Evolutionary conservation across 2,329 filamentous ascomycete species (phyloP).

Genomic region (Trichophyton equinum): DNA sequence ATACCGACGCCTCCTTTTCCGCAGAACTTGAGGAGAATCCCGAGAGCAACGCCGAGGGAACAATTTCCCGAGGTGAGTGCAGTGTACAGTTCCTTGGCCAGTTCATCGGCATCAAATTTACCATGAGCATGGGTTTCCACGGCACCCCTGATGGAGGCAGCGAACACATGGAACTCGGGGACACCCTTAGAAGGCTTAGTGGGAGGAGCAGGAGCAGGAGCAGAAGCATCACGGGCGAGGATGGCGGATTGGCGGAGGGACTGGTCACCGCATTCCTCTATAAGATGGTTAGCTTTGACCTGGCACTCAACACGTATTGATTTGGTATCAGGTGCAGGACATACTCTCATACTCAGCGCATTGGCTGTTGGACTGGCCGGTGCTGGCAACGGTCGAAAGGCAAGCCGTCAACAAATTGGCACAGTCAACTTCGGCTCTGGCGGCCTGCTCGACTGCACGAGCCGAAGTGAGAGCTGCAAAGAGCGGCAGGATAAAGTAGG

Average conservation of each 20-base stretch:
- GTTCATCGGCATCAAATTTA: background rate
- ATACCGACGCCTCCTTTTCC: background rate
- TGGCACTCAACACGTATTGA: no score
- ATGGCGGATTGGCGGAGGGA: no score
- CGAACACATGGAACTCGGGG: background rate
- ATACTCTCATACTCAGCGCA: background rate
- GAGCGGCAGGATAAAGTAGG: background rate
- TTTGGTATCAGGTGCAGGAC: background rate
- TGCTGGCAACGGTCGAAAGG: no score
- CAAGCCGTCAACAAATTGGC: no score
- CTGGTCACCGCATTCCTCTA: no score
- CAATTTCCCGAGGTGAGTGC: background rate
- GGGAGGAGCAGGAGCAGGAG: no score
- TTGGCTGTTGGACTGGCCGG: background rate
- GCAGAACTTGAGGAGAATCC: background rate
- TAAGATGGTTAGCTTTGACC: background rate
- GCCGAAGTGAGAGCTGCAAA: slow-evolving; percentile 2
- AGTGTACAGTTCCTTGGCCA: background rate
- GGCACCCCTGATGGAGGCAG: background rate
- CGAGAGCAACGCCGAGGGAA: background rate
- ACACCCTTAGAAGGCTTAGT: background rate
- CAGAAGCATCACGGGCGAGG: background rate
- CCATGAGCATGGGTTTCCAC: background rate
- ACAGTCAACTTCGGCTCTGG: no score
- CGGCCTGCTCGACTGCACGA: background rate